Base-by-base conservation (phyloP, 352 stramenopile species). In the Thalassiosira mediterranea region DNA sequence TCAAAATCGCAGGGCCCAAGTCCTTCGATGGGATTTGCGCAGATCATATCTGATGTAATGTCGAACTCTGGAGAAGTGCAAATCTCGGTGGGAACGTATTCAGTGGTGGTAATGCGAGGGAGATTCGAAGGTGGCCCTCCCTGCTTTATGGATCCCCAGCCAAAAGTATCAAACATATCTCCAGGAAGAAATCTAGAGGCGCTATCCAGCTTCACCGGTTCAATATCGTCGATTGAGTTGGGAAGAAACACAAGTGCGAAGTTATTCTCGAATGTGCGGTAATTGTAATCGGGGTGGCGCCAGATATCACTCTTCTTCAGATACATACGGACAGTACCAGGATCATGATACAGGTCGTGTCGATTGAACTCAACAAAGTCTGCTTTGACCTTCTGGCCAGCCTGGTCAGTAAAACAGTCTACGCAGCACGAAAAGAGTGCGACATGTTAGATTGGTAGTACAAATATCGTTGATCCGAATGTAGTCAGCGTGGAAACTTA, bases 331-430 rank as follows among this genome's bases (percentile, higher is more conserved):
- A 44, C 2, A 48, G 28, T 31, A 48, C 10, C 28, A 3, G 26
- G 0, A 15, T 62, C 28, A 28, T 26, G 5, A 15, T 32, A 1
- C 15, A 62, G 31, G 23, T 57, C 48, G 19, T 57, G 28, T 8
- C 48, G 23, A 21, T 57, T 25, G 13, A 57, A 31, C 19, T 62
- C 53, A 48, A 62, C 29, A 21, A 25, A 62, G 31, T 48, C 53
- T 15, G 46, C 15, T n/a, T n/a, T 28, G 1, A 62, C 28, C 34
- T 62, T 62, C 5, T 48, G 15, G 4, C 32, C 53, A 25, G 32
- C 17, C n/a, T 40, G 29, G 46, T 62, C 53, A 10, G 53, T 49
- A 23, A 62, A 62, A 25, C 53, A 62, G 46, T 44, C 53, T 62
- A 17, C 25, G 15, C 44, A 47, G 11, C n/a, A n/a, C n/a, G n/a